These are phyloP conservation scores for Melocanna baccifera DNA, from an alignment of 176 grass and related monocot genomes.

Conservation along the genomic window DNA sequence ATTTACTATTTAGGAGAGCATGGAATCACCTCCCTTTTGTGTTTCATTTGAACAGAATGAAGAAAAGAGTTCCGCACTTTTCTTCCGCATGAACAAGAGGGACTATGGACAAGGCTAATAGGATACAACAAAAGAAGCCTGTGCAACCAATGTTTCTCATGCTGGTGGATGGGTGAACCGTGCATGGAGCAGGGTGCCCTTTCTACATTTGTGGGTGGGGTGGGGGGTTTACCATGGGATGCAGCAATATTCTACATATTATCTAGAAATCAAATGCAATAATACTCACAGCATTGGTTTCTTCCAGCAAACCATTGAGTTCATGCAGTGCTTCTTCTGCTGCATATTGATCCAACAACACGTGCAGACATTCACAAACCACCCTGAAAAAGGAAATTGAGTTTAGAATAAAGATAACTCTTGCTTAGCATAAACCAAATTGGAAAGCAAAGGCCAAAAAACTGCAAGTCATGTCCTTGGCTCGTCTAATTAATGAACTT, in stretches of 20 bases:
- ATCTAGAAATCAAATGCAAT: slow-evolving; percentile 21
- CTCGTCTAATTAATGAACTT: not conserved
- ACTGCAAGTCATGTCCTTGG: not conserved
- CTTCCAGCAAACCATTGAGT: not conserved
- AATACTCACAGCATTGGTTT: not conserved
- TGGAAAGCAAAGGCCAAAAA: not conserved
- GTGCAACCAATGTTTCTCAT: not conserved
- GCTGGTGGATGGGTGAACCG: not conserved
- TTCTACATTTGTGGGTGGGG: not conserved
- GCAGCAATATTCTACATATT: not conserved
- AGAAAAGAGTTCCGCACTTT: not conserved
- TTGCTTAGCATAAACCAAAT: slow-evolving; percentile 3
- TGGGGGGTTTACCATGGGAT: not conserved
- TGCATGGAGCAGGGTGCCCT: not conserved
- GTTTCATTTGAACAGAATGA: not conserved
- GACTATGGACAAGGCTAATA: not conserved
- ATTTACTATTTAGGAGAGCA: too few species aligned
- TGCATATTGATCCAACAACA: slow-evolving; percentile 6
- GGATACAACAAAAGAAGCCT: not conserved
- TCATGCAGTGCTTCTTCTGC: not conserved
- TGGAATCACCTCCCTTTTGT: too few species aligned
- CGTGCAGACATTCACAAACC: not conserved
- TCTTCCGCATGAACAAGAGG: not conserved
- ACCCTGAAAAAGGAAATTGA: slow-evolving; percentile 2
- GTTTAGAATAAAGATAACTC: not conserved